Evolutionary conservation across 2,329 filamentous ascomycete species (phyloP).

Genomic region (Rhynchosporium agropyri): DNA sequence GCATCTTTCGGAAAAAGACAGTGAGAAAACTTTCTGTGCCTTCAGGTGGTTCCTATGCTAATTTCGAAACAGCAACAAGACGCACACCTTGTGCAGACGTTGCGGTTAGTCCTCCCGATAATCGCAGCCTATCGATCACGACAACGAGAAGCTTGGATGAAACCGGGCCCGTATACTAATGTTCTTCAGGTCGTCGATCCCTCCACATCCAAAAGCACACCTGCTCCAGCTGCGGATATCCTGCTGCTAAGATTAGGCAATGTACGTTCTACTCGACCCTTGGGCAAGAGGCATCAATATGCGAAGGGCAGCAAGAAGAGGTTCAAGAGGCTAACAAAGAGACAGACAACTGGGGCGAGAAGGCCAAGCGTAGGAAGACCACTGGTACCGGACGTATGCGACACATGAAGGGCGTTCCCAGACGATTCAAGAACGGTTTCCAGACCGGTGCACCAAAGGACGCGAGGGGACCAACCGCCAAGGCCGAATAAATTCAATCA

Average conservation of each 20-base stretch:
- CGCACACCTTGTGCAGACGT: constrained; percentile 44
- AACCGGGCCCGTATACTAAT: constrained; percentile 32
- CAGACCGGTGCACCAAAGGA: constrained; percentile 85
- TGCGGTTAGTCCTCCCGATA: constrained; percentile 41
- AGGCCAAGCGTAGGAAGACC: constrained; percentile 99
- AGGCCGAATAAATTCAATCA: constrained; percentile 41
- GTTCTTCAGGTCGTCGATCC: constrained; percentile 77
- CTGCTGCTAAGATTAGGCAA: constrained; percentile 95
- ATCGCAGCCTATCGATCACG: background rate
- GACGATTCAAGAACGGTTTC: constrained; percentile 98
- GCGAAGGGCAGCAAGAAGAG: constrained; percentile 67
- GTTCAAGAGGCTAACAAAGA: constrained; percentile 69
- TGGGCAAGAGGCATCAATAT: constrained; percentile 19
- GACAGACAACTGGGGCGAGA: constrained; percentile 99
- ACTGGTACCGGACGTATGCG: constrained; percentile 95
- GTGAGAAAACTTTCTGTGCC: background rate
- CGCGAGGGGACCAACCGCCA: constrained; percentile 63
- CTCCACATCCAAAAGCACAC: constrained; percentile 99
- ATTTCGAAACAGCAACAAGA: constrained; percentile 38
- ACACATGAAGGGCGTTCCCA: constrained; percentile 88
- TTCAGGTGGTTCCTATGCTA: background rate
- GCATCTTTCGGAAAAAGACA: constrained; percentile 41
- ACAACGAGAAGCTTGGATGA: background rate
- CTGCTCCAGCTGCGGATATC: constrained; percentile 94
- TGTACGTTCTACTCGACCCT: constrained; percentile 68